phyloP scores from a whole-genome alignment of 805 yeast genomes.

The Lipomyces kockii region DNA sequence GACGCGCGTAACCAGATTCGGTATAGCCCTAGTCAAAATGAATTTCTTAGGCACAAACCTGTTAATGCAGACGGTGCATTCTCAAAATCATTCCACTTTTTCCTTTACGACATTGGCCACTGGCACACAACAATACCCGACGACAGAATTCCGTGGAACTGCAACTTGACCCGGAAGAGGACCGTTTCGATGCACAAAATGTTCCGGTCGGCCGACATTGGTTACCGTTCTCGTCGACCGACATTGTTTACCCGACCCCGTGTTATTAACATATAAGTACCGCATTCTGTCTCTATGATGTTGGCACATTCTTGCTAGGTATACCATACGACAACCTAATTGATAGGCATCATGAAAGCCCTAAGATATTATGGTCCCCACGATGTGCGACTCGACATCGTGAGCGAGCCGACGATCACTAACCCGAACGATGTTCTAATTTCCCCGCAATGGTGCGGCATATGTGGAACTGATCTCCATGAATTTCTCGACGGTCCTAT shows the following conservation, averaged over 20 bases:
- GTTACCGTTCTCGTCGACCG: not conserved
- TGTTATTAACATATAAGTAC: not conserved
- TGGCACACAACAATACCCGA: too few relatives aligned
- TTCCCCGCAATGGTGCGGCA: slow-evolving; percentile 53
- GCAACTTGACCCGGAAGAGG: too few relatives aligned
- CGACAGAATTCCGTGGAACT: too few relatives aligned
- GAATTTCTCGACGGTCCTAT: slow-evolving; percentile 64
- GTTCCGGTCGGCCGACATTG: not conserved
- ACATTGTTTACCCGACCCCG: not conserved
- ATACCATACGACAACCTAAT: too few relatives aligned
- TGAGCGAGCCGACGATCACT: slow-evolving; percentile 28
- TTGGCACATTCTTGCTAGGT: too few relatives aligned
- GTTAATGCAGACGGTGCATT: too few relatives aligned
- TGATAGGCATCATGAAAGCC: slow-evolving; percentile 21
- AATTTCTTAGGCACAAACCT: too few relatives aligned
- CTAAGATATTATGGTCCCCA: slow-evolving; percentile 31
- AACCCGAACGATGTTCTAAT: slow-evolving; percentile 31
- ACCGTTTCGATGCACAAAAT: not conserved
- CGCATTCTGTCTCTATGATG: not conserved
- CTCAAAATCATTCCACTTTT: too few relatives aligned
- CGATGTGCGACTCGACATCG: slow-evolving; percentile 28
- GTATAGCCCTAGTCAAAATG: too few relatives aligned
- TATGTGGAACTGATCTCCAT: slow-evolving; percentile 67
- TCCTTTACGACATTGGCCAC: too few relatives aligned
- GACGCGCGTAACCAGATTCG: too few relatives aligned